Evolutionary conservation across 345 rosid species (phyloP), one percentile per base, ranked within the genome.

Genomic region (Boechera retrofracta): DNA sequence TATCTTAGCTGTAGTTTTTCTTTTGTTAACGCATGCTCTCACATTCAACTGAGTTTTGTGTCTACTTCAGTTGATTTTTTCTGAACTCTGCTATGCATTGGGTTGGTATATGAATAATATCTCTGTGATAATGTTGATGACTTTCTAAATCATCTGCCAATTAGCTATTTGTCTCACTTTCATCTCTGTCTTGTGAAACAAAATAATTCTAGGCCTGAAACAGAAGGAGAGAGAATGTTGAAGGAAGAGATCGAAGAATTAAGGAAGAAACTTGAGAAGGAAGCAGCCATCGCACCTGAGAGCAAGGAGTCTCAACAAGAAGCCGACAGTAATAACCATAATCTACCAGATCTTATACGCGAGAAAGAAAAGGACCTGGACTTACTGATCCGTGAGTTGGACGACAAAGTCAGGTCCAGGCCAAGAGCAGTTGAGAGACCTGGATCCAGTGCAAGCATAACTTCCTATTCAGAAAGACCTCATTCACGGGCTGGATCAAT

Each of bases 321-420:
- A 28, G 56, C 85, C 42, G 78, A 65, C 45, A 85, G 48, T 41
- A 73, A 85, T 53, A 79, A 82, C 11, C 59, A 84, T 32, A 69
- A 64, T 47, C 31, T 86, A 70, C 78, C 59, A 4, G 87, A 85
- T 42, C 75, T 57, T 41, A 78, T 96, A 78, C 48, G 74, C 36
- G 74, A 78, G 41, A 96, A 87, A 83, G 98, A 96, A 73, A 87
- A 79, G 67, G 86, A 89, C 56, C 81, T 96, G 66, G 97, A 89
- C 67, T 63, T 47, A 29, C 76, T 96, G 67, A 82, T 67, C 67
- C 88, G 67, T 67, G 94, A 91, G 76, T 73, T 91, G 80, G 96
- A 96, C 75, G 87, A 87, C 82, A 93, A 89, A 82, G 82, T 88
- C 76, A 88, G 90, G 76, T 91, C 89, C 84, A 88, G 96, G 64